phyloP scores from a whole-genome alignment of 257 asterid genomes.

The Gynochthodes officinalis region DNA sequence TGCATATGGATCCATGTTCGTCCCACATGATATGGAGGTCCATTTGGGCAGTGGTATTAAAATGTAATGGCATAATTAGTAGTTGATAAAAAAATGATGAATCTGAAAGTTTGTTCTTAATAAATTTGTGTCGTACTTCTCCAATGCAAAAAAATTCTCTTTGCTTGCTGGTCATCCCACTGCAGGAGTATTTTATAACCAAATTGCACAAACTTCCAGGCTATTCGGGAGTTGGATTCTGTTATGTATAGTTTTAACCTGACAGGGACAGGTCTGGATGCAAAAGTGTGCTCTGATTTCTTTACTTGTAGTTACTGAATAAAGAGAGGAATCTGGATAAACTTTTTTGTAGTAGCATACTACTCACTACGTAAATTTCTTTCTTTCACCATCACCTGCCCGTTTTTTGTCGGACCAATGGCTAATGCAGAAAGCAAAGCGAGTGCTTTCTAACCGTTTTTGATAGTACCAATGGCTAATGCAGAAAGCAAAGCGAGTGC shows the following conservation, averaged over 20 bases:
- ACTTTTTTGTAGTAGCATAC: background rate
- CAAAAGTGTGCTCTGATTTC: conserved; percentile 32
- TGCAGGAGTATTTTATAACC: background rate
- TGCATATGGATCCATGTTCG: too few species aligned
- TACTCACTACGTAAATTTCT: background rate
- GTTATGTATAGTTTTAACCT: conserved; percentile 11
- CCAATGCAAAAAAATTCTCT: background rate
- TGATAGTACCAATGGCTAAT: conserved; percentile 1
- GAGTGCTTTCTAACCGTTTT: conserved; percentile 1
- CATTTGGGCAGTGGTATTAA: too few species aligned
- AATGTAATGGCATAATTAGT: too few species aligned
- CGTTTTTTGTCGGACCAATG: background rate
- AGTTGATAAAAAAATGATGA: too few species aligned
- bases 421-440: background rate
- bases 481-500: conserved; percentile 8
- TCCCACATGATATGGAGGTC: too few species aligned
- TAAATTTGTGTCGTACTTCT: background rate
- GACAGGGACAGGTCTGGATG: conserved; percentile 15
- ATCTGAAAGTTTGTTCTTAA: too few species aligned
- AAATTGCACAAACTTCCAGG: conserved; percentile 7
- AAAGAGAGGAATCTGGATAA: conserved; percentile 38
- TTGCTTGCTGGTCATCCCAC: background rate
- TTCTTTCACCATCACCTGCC: background rate
- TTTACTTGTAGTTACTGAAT: conserved; percentile 51
- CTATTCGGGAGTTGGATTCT: background rate